These are phyloP conservation scores for Aleurites moluccanus DNA, from an alignment of 441 rosid species.

Conservation along the genomic window DNA sequence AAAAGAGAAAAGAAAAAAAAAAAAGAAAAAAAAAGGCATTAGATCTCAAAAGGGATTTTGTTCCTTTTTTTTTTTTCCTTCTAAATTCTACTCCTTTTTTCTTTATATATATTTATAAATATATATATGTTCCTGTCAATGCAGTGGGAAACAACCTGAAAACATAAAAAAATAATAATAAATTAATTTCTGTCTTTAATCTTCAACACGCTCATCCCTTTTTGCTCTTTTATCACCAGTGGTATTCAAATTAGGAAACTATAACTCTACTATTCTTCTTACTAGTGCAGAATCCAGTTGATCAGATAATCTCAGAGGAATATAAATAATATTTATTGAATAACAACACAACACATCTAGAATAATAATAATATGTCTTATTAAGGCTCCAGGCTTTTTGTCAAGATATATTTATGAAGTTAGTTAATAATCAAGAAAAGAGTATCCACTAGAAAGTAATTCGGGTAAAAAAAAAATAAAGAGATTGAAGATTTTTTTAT, in stretches of 20 bases:
- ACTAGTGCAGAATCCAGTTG: conserved; percentile 15
- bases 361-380: neutral
- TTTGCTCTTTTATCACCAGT: conserved; percentile 15
- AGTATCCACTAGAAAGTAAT: neutral
- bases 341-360: neutral
- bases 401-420: neutral
- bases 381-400: neutral
- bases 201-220: neutral
- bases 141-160: conserved; percentile 48
- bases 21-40: conserved; percentile 16
- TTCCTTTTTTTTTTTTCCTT: conserved; percentile 22
- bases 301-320: neutral
- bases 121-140: conserved; percentile 40
- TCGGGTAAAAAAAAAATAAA: neutral
- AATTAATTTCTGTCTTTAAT: conserved; percentile 18
- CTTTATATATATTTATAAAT: no score
- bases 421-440: neutral
- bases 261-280: neutral
- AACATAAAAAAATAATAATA: conserved; percentile 15
- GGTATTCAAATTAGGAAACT: conserved; percentile 12
- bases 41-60: conserved; percentile 36
- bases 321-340: neutral
- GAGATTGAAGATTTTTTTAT: no score
- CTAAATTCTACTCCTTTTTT: conserved; percentile 26
- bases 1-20: neutral